These are phyloP conservation scores for Penicillium odoratum DNA, from an alignment of 495 filamentous ascomycete genomes.

Conservation along the genomic window DNA sequence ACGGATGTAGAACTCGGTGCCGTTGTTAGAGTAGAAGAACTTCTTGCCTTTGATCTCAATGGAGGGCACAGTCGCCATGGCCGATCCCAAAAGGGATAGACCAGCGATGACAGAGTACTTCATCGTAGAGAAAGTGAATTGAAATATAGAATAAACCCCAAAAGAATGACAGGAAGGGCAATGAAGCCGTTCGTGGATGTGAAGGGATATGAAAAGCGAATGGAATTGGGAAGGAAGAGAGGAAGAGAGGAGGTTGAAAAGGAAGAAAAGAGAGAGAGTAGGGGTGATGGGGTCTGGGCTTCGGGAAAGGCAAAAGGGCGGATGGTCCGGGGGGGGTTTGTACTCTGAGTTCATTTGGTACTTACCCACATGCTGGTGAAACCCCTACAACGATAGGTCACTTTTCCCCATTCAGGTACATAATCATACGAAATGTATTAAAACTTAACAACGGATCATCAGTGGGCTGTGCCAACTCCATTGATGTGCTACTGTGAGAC, in stretches of 20 bases:
- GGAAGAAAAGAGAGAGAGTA: constrained; percentile 18
- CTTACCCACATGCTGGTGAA: not conserved
- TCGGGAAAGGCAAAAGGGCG: not conserved
- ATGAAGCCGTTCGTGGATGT: constrained; percentile 3
- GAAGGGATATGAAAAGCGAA: constrained; percentile 6
- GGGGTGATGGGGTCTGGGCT: not conserved
- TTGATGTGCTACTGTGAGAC: constrained; percentile 6
- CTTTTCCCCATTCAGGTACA: constrained; percentile 1
- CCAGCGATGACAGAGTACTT: constrained; percentile 50
- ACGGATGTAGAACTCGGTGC: constrained; percentile 84
- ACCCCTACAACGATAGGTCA: not conserved
- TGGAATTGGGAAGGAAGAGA: constrained; percentile 8
- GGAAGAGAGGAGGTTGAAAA: constrained; percentile 16
- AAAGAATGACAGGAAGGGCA: constrained; percentile 22
- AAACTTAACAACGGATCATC: constrained; percentile 21
- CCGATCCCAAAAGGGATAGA: constrained; percentile 51
- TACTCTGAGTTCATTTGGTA: not conserved
- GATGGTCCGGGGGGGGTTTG: constrained; percentile 1
- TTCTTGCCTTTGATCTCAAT: constrained; percentile 60
- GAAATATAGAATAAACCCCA: constrained; percentile 8
- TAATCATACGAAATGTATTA: not conserved
- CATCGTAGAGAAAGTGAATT: constrained; percentile 32
- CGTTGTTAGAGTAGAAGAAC: constrained; percentile 78
- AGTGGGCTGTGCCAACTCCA: constrained; percentile 23
- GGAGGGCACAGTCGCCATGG: constrained; percentile 58